A percentile compares a stretch with the other conserved stretches of the same genome.
Evolutionary conservation across 495 filamentous ascomycete genomes (phyloP).

Genomic region (Evernia prunastri): DNA sequence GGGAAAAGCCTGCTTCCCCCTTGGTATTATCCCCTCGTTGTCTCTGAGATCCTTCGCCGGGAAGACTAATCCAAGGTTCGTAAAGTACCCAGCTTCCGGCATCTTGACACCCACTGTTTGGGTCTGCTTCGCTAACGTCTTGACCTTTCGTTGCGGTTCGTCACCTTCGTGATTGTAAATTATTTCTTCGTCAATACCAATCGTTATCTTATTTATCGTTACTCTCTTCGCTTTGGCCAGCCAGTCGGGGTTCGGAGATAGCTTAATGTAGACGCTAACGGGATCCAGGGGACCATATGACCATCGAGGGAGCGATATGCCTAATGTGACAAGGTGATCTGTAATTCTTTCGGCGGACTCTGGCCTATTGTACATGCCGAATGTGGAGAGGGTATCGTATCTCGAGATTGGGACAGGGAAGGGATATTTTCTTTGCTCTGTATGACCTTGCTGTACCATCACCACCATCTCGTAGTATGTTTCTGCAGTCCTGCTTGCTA

Average conservation of each 20-base stretch:
- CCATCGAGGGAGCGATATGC: constrained; percentile 88
- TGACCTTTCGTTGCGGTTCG: constrained; percentile 85
- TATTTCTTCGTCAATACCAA: constrained; percentile 93
- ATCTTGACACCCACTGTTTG: constrained; percentile 75
- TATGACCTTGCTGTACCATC: constrained; percentile 82
- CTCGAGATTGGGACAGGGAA: constrained; percentile 87
- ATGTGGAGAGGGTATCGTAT: constrained; percentile 95
- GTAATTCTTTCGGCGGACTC: constrained; percentile 77
- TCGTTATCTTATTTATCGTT: constrained; percentile 87
- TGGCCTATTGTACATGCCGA: constrained; percentile 98
- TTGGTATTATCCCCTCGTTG: constrained; percentile 76
- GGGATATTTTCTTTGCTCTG: constrained; percentile 78
- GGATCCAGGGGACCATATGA: constrained; percentile 94
- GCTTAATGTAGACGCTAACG: constrained; percentile 88
- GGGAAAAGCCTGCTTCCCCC: constrained; percentile 81
- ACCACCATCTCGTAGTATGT: constrained; percentile 97
- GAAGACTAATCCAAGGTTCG: constrained; percentile 85
- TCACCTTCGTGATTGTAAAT: constrained; percentile 98
- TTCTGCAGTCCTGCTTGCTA: constrained; percentile 86
- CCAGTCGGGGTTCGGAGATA: constrained; percentile 89
- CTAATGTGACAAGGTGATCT: constrained; percentile 86
- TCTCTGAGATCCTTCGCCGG: constrained; percentile 86
- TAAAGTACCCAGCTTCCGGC: constrained; percentile 81
- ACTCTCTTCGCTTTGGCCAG: constrained; percentile 82
- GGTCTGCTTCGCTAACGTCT: constrained; percentile 74